phyloP scores from a whole-genome alignment of 1,284 basidiomycete species.

The Tylopilus orsonianus region DNA sequence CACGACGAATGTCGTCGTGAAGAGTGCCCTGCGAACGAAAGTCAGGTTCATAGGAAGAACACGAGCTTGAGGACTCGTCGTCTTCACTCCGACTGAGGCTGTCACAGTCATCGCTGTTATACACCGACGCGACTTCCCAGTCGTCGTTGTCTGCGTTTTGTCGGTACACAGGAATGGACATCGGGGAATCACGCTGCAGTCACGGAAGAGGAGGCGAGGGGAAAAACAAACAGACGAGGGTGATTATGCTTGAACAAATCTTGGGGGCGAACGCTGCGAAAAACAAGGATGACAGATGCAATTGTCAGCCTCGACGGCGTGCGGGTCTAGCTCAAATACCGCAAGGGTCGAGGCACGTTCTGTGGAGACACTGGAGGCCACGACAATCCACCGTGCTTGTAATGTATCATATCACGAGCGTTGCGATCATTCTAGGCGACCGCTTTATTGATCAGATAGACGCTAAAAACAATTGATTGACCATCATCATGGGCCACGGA shows the following conservation, averaged over 20 bases:
- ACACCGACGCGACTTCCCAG: constrained; percentile 32
- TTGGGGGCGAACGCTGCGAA: neutral
- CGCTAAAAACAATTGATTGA: neutral
- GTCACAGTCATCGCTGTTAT: constrained; percentile 30
- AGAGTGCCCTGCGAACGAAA: constrained; percentile 5
- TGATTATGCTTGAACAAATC: constrained; percentile 1
- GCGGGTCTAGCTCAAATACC: constrained; percentile 26
- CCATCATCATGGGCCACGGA: constrained; percentile 1
- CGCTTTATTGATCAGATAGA: constrained; percentile 16
- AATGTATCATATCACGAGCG: constrained; percentile 11
- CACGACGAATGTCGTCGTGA: constrained; percentile 7
- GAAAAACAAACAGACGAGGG: neutral
- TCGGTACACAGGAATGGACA: constrained; percentile 28
- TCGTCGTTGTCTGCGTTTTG: constrained; percentile 26
- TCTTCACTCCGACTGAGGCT: constrained; percentile 26
- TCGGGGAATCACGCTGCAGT: constrained; percentile 4
- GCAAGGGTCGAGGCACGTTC: constrained; percentile 27
- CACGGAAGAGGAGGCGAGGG: neutral
- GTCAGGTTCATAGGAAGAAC: constrained; percentile 8
- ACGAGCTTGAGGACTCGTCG: constrained; percentile 14
- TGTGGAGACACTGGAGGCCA: constrained; percentile 27
- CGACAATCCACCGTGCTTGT: constrained; percentile 24
- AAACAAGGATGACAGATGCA: constrained; percentile 2
- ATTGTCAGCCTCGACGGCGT: constrained; percentile 4
- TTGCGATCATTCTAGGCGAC: constrained; percentile 12